phyloP scores from a whole-genome alignment of 2,329 filamentous ascomycete genomes.

The Cercospora sp. region DNA sequence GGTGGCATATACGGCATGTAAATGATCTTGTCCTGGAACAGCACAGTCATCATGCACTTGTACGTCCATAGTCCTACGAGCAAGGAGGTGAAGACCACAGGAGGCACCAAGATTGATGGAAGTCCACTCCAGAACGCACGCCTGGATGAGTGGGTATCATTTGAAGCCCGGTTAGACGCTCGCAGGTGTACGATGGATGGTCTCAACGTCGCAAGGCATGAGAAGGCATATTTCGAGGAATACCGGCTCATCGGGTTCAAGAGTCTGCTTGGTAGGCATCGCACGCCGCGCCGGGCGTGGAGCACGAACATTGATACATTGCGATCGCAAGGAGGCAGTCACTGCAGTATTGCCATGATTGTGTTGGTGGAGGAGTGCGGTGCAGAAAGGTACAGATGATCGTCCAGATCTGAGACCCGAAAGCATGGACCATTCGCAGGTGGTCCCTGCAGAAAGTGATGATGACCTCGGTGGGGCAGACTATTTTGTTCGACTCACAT shows the following conservation, averaged over 20 bases:
- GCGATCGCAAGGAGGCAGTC: neutral
- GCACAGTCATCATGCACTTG: constrained; percentile 70
- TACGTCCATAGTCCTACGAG: constrained; percentile 63
- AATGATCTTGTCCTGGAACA: constrained; percentile 79
- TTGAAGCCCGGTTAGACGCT: neutral
- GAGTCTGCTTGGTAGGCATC: neutral
- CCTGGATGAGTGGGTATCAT: neutral
- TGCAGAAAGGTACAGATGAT: neutral
- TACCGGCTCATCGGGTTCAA: neutral
- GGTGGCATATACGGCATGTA: constrained; percentile 77
- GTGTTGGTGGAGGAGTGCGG: neutral
- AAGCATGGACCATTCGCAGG: neutral
- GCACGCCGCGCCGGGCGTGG: neutral
- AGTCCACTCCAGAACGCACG: constrained; percentile 31
- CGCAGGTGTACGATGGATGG: neutral
- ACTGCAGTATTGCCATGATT: neutral
- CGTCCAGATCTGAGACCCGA: neutral
- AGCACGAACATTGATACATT: constrained; percentile 2
- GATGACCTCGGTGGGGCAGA: constrained; percentile 16
- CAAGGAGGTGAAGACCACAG: constrained; percentile 65
- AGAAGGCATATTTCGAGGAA: neutral
- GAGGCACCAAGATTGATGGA: constrained; percentile 59
- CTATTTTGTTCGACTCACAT: constrained; percentile 9
- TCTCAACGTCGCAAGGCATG: neutral
- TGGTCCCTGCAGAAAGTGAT: constrained; percentile 4